Percentiles rank a stretch among this genome's conserved stretches.
Conservation (phyloP, 2,329 filamentous ascomycete species). For the Monosporascus ibericus region DNA sequence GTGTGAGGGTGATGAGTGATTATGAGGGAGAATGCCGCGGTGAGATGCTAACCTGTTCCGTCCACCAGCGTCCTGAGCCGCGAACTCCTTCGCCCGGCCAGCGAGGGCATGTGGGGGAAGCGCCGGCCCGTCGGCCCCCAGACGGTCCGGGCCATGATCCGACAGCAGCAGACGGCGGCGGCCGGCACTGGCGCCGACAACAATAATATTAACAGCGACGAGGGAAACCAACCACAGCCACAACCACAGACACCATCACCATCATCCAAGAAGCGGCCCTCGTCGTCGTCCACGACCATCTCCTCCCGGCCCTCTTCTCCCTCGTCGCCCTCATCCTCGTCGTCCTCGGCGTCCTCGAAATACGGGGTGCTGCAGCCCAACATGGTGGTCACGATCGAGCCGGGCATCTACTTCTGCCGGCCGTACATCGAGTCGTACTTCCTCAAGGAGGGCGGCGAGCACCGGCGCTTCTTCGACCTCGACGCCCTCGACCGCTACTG, state of each 20-base stretch:
- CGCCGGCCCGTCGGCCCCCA: conserved; percentile 23
- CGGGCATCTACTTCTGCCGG: conserved; percentile 71
- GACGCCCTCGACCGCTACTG: conserved; percentile 64
- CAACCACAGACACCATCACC: background rate
- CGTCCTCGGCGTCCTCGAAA: background rate
- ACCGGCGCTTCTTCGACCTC: conserved; percentile 59
- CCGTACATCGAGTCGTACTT: conserved; percentile 68
- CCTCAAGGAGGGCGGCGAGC: conserved; percentile 48
- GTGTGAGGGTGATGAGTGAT: background rate
- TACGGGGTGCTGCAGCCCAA: conserved; percentile 43
- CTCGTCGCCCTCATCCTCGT: conserved; percentile 2
- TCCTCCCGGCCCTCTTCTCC: conserved; percentile 2
- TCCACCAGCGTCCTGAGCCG: conserved; percentile 20
- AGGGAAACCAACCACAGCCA: background rate
- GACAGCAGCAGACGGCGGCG: conserved; percentile 10
- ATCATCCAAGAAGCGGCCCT: background rate
- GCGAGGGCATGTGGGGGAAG: conserved; percentile 26
- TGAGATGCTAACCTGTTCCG: background rate
- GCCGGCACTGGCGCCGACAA: conserved; percentile 1
- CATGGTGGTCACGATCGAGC: conserved; percentile 75
- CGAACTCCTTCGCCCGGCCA: conserved; percentile 22
- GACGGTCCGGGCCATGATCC: conserved; percentile 25
- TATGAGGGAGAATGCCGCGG: background rate
- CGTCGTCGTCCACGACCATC: background rate
- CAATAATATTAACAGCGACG: background rate